Evolutionary conservation across 2,329 filamentous ascomycete species (phyloP).

Genomic region (Tolypocladium guangdongense): DNA sequence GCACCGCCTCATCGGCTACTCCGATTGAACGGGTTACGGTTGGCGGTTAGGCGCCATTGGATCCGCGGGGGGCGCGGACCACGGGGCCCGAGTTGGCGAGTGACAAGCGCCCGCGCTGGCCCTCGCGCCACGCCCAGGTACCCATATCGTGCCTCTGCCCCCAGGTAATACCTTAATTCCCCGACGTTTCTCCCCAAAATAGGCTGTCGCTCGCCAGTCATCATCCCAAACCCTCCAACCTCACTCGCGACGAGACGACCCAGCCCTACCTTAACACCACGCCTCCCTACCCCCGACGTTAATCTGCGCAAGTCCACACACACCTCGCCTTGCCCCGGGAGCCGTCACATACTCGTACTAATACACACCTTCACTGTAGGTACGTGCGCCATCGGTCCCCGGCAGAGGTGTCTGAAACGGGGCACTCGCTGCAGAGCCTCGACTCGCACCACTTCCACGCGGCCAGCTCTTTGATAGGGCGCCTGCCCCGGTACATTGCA

Average conservation of each 20-base stretch:
- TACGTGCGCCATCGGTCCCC: not conserved
- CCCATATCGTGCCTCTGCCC: not conserved
- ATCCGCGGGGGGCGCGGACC: not conserved
- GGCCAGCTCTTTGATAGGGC: conserved; percentile 4
- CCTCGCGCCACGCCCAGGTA: not conserved
- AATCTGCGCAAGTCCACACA: not conserved
- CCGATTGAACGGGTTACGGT: not conserved
- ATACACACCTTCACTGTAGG: too few species aligned
- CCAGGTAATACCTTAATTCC: not conserved
- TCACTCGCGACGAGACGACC: not conserved
- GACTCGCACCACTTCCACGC: conserved; percentile 1
- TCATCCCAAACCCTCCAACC: not conserved
- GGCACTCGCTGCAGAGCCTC: not conserved
- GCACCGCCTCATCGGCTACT: conserved; percentile 1
- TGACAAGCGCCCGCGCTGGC: not conserved
- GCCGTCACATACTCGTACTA: not conserved
- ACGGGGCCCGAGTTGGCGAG: not conserved
- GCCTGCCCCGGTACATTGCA: conserved; percentile 8
- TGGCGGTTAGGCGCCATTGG: not conserved
- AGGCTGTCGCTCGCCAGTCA: not conserved
- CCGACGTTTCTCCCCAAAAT: not conserved
- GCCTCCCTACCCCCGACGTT: not conserved
- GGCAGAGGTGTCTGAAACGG: conserved; percentile 1
- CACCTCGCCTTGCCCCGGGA: not conserved
- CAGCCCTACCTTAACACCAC: not conserved